Evolutionary conservation across 768 basidiomycete species (phyloP).

Genomic region (Kwoniella newhampshirensis): DNA sequence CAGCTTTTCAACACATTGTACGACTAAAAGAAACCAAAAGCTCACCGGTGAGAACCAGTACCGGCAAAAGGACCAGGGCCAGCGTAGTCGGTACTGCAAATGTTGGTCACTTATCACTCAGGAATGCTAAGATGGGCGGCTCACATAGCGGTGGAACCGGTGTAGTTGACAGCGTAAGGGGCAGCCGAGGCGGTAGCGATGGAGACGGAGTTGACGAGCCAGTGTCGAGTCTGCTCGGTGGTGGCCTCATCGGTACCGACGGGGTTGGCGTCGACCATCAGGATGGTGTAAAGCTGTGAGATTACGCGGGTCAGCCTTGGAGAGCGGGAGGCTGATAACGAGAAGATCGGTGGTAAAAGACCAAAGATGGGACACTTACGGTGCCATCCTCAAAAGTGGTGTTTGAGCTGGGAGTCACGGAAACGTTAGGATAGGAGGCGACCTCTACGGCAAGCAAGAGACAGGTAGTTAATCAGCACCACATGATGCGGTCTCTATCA

Average conservation of each 20-base stretch:
- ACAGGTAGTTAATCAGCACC: too few species aligned
- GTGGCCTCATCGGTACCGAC: conserved; percentile 63
- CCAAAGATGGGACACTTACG: conserved; percentile 27
- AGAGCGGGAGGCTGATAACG: neutral
- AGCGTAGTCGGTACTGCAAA: conserved; percentile 66
- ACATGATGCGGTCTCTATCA: neutral
- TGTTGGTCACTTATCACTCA: neutral
- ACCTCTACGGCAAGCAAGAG: conserved; percentile 58
- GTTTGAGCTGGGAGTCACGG: conserved; percentile 59
- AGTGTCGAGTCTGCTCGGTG: conserved; percentile 63
- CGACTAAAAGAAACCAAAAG: neutral
- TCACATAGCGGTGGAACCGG: conserved; percentile 43
- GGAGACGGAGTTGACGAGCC: conserved; percentile 69
- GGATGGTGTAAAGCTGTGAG: conserved; percentile 60
- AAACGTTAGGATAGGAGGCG: conserved; percentile 60
- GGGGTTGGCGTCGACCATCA: conserved; percentile 72
- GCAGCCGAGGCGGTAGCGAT: conserved; percentile 24
- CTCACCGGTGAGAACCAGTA: conserved; percentile 71
- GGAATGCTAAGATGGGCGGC: conserved; percentile 1
- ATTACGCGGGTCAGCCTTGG: neutral
- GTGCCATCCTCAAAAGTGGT: conserved; percentile 57
- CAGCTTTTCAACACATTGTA: neutral
- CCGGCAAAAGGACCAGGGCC: conserved; percentile 70
- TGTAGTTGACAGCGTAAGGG: conserved; percentile 44
- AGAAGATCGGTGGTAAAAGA: neutral